A percentile compares a stretch with the other conserved stretches of the same genome.
phyloP scores from a whole-genome alignment of 2,329 filamentous ascomycete species.

The Helotiales sp. region DNA sequence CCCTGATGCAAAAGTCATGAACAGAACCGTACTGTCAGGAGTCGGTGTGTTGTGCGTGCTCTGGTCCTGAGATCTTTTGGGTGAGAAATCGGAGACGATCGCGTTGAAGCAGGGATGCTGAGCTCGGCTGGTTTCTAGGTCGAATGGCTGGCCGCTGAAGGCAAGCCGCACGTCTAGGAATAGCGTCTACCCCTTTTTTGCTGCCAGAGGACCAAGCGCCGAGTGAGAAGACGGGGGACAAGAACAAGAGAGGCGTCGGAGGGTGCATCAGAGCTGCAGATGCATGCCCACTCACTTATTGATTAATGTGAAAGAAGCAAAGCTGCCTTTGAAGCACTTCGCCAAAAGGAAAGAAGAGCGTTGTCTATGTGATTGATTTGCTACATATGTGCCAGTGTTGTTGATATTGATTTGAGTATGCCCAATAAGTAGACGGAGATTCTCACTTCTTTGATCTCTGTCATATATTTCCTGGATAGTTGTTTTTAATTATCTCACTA shows the following conservation, averaged over 20 bases:
- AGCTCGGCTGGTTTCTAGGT: conserved; percentile 1
- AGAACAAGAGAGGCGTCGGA: not conserved
- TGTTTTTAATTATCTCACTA: no score
- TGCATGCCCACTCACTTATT: not conserved
- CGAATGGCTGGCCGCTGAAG: no score
- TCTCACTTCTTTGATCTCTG: no score
- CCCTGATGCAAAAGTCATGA: conserved; percentile 5
- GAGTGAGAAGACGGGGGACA: not conserved
- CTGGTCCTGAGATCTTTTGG: not conserved
- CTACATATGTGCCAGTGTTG: no score
- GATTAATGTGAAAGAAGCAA: not conserved
- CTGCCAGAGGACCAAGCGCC: conserved; percentile 3
- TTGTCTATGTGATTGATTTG: no score
- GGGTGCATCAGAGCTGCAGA: not conserved
- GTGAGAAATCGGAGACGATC: not conserved
- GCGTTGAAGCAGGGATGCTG: not conserved
- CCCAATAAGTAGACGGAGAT: no score
- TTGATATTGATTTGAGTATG: no score
- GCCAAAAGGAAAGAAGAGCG: not conserved
- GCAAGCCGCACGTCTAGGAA: not conserved
- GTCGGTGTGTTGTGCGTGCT: conserved; percentile 5
- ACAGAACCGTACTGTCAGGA: not conserved
- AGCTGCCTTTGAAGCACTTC: not conserved
- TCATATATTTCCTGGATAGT: no score
- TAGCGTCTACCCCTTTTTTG: conserved; percentile 12